Conservation (phyloP, 2,329 filamentous ascomycete species). For the Triangularia verruculosa region DNA sequence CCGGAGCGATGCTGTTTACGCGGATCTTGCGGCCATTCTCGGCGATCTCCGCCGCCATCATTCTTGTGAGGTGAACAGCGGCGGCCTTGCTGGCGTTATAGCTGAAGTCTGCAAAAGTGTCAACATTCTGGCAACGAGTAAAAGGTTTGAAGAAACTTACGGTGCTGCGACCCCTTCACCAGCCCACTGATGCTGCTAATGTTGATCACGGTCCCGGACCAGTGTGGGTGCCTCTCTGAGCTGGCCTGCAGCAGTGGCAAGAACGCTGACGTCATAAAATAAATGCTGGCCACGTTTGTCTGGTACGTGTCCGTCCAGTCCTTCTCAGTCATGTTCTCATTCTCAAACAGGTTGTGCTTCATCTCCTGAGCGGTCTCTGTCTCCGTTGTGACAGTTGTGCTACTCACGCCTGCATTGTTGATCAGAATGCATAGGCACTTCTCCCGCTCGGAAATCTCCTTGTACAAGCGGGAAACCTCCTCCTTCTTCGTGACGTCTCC, state of each 20-base stretch:
- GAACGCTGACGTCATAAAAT: slow-evolving; percentile 62
- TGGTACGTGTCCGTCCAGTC: slow-evolving; percentile 71
- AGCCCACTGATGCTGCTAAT: slow-evolving; percentile 66
- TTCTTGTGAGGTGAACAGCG: slow-evolving; percentile 60
- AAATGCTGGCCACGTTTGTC: slow-evolving; percentile 71
- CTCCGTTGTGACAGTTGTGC: slow-evolving; percentile 53
- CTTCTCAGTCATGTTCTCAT: slow-evolving; percentile 54
- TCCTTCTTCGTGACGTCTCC: slow-evolving; percentile 63
- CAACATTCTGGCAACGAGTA: background rate
- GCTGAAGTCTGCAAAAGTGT: slow-evolving; percentile 39
- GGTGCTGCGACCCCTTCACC: slow-evolving; percentile 60
- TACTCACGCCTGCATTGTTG: slow-evolving; percentile 67
- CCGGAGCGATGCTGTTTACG: slow-evolving; percentile 70
- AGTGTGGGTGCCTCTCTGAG: slow-evolving; percentile 42
- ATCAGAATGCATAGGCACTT: slow-evolving; percentile 61
- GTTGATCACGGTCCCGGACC: slow-evolving; percentile 62
- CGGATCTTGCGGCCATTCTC: slow-evolving; percentile 61
- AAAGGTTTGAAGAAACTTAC: slow-evolving; percentile 30
- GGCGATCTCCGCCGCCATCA: slow-evolving; percentile 61
- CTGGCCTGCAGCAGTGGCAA: slow-evolving; percentile 58
- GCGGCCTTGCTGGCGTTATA: slow-evolving; percentile 66
- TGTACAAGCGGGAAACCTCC: slow-evolving; percentile 55
- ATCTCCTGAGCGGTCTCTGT: slow-evolving; percentile 49
- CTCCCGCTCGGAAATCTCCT: slow-evolving; percentile 55
- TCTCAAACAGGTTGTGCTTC: slow-evolving; percentile 64